Evolutionary conservation across 768 basidiomycete genomes (phyloP), one percentile per base, ranked within the genome.

Genomic region (Amanita phalloides): DNA sequence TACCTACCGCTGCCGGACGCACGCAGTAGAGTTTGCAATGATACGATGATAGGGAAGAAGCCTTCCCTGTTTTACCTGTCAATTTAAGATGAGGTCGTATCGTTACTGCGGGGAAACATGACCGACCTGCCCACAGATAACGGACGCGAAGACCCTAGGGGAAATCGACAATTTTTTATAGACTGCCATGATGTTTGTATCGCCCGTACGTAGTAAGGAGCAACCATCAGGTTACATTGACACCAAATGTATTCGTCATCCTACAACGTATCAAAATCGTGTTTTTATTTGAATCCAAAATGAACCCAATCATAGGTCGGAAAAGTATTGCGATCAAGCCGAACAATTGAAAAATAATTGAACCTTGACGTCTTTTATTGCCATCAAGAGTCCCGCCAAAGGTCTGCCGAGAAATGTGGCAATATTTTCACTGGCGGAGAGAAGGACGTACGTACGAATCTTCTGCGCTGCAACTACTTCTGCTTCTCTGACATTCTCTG

Each of bases 401-500:
- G 33, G 13, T 13, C 9, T 5, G 13, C 33, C 13, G 33, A 33
- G 13, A 28, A 28, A 28, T 28, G 32, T 11, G 11, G 32, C 32
- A 39, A 39, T n/a, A 39, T 17, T 38, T 38, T 17, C 37, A 38
- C 14, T 17, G 17, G 17, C 7, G 1, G 20, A 39, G 17, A 39
- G 20, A 39, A 21, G 38, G 38, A 33, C 13, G 11, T 11, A 33
- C 33, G 33, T 2, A 33, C 13, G 33, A 8, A 33, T 4, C 10
- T 33, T 10, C 32, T 33, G 10, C 11, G 30, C 10, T 30, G 8
- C 8, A 7, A 8, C 28, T 64, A 56, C 17, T 17, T 84, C 82
- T 0, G 81, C 81, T 65, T 83, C 81, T 1, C 81, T 81, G 7
- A 76, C 79, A 58, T 84, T 82, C 57, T 84, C 83, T 0, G 82